Evolutionary conservation across 2,329 filamentous ascomycete species (phyloP).

Genomic region (Chaetomium globosum): DNA sequence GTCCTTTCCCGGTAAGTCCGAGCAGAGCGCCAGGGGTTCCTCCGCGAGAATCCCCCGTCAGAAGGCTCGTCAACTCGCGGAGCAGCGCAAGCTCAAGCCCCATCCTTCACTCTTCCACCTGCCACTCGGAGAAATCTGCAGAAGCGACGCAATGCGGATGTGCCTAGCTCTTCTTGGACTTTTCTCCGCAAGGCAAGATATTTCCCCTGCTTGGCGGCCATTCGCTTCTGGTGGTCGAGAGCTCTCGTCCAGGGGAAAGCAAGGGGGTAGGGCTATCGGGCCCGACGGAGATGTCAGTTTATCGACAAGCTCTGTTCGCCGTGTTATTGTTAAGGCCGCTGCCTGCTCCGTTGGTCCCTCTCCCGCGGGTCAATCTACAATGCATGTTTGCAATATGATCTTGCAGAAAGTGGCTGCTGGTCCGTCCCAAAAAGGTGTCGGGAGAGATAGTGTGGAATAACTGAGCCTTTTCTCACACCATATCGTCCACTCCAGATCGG

Average conservation of each 20-base stretch:
- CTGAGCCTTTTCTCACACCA: neutral
- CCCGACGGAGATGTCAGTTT: conserved; percentile 5
- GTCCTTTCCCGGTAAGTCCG: neutral
- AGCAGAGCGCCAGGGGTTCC: neutral
- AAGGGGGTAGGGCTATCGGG: neutral
- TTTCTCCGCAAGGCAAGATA: conserved; percentile 27
- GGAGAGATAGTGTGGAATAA: conserved; percentile 14
- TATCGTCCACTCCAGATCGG: neutral
- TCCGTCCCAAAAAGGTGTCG: conserved; percentile 23
- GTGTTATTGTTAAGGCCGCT: conserved; percentile 10
- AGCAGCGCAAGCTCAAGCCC: neutral
- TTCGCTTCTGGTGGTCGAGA: conserved; percentile 22
- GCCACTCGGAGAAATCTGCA: conserved; percentile 26
- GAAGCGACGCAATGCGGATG: conserved; percentile 26
- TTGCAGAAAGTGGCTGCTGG: conserved; percentile 17
- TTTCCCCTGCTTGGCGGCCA: neutral
- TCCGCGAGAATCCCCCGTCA: neutral
- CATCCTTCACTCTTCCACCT: conserved; percentile 8
- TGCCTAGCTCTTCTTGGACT: conserved; percentile 21
- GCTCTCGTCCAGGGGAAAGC: conserved; percentile 8
- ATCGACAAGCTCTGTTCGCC: conserved; percentile 9
- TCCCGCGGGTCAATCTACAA: conserved; percentile 31
- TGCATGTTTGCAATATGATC: conserved; percentile 22
- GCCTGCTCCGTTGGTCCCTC: conserved; percentile 3
- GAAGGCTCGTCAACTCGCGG: neutral